phyloP scores from a whole-genome alignment of 768 basidiomycete species.

The Naganishia vaughanmartiniae region DNA sequence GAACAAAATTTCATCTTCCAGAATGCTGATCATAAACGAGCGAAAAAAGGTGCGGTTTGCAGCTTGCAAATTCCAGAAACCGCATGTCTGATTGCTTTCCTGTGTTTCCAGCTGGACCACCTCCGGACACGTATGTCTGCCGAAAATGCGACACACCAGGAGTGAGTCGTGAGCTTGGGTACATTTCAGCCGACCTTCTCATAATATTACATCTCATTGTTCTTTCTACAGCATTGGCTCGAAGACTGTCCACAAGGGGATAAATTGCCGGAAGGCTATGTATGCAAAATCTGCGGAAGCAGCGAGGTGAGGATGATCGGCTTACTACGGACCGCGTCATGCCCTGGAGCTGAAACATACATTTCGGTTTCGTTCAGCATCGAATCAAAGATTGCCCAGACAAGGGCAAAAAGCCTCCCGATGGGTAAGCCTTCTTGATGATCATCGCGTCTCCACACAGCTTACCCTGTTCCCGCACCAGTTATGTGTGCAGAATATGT shows the following conservation, averaged over 20 bases:
- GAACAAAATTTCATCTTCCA: slow-evolving; percentile 40
- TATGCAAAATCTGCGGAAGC: slow-evolving; percentile 73
- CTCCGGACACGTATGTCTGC: slow-evolving; percentile 45
- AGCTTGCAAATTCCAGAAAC: not conserved
- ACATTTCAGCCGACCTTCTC: slow-evolving; percentile 1
- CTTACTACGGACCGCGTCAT: no score
- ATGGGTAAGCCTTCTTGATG: slow-evolving; percentile 54
- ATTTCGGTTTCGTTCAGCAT: slow-evolving; percentile 53
- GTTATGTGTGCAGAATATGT: slow-evolving; percentile 85
- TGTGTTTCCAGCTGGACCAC: not conserved
- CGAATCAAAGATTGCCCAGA: slow-evolving; percentile 86
- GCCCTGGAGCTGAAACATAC: not conserved
- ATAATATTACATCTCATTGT: slow-evolving; percentile 13
- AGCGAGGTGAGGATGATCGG: not conserved
- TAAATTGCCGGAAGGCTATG: slow-evolving; percentile 72
- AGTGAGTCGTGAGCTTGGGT: slow-evolving; percentile 36
- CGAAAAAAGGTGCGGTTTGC: slow-evolving; percentile 6
- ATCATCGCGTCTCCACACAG: not conserved
- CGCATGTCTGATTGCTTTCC: not conserved
- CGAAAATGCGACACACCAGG: slow-evolving; percentile 48
- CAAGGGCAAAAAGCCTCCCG: slow-evolving; percentile 70
- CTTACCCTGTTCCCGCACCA: slow-evolving; percentile 29
- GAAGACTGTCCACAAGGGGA: slow-evolving; percentile 57
- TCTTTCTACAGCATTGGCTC: slow-evolving; percentile 47
- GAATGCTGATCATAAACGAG: slow-evolving; percentile 27